Conservation (phyloP, 805 yeast species). For the Diddensiella caesifluorescens region DNA sequence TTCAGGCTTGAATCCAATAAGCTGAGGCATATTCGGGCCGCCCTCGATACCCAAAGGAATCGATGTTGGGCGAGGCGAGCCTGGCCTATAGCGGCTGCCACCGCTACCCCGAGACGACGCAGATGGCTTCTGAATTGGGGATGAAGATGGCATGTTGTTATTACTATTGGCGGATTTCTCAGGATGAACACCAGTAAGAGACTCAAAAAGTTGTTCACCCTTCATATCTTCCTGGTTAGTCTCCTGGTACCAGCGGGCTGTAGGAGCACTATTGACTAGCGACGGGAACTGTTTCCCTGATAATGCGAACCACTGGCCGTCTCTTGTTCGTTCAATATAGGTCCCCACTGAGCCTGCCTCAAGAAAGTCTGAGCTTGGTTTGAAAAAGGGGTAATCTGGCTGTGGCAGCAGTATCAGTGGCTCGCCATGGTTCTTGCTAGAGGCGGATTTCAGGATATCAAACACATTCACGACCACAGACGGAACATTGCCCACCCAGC, state of each 20-base stretch:
- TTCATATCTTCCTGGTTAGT: conserved; percentile 5
- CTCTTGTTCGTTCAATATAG: conserved; percentile 57
- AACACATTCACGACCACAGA: conserved; percentile 70
- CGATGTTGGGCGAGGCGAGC: neutral
- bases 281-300: conserved; percentile 75
- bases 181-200: conserved; percentile 26
- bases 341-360: conserved; percentile 43
- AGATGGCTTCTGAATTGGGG: neutral
- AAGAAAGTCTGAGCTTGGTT: conserved; percentile 5
- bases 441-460: conserved; percentile 53
- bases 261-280: conserved; percentile 71
- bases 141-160: neutral
- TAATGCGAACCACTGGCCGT: conserved; percentile 77
- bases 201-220: conserved; percentile 11
- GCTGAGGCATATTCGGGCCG: no score
- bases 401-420: conserved; percentile 34
- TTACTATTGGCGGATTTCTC: no score
- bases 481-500: conserved; percentile 74
- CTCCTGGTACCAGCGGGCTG: conserved; percentile 52
- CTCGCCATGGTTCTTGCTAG: conserved; percentile 12
- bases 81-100: neutral
- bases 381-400: conserved; percentile 27
- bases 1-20: conserved; percentile 2
- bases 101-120: neutral
- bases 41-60: no score